Evolutionary conservation across 2,329 filamentous ascomycete species (phyloP).

Genomic region (Orbilia brochopaga): DNA sequence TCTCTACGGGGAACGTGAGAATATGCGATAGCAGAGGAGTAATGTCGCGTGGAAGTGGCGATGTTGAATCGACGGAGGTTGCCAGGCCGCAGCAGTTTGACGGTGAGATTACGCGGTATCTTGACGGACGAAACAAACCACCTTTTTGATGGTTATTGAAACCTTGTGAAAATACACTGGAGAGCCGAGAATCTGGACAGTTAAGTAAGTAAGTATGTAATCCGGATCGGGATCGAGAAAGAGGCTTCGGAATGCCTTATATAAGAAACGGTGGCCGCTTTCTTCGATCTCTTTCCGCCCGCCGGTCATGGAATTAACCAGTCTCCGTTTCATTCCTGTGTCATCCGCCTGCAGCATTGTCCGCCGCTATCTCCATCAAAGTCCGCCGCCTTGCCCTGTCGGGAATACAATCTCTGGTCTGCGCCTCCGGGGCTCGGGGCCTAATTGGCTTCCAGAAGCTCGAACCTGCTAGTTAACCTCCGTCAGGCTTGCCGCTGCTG

Average conservation of each 20-base stretch:
- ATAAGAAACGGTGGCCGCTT: too few relatives aligned
- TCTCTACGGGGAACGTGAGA: constrained; percentile 24
- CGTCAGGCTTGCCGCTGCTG: too few relatives aligned
- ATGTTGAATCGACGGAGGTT: neutral
- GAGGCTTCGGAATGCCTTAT: too few relatives aligned
- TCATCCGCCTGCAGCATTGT: neutral
- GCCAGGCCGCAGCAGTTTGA: neutral
- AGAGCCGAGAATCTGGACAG: too few relatives aligned
- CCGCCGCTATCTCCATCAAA: neutral
- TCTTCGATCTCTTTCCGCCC: neutral
- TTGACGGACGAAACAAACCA: too few relatives aligned
- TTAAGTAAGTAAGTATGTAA: too few relatives aligned
- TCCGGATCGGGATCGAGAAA: too few relatives aligned
- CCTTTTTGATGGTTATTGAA: too few relatives aligned
- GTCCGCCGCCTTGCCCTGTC: neutral
- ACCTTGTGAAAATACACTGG: too few relatives aligned
- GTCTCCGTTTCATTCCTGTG: neutral
- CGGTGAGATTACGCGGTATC: too few relatives aligned
- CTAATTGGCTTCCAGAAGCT: too few relatives aligned
- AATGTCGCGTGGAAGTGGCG: constrained; percentile 11
- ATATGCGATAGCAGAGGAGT: constrained; percentile 29
- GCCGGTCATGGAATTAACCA: neutral
- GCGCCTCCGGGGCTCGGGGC: neutral
- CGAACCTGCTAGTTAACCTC: too few relatives aligned
- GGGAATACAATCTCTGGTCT: neutral